Evolutionary conservation across 1,284 basidiomycete species (phyloP), one percentile per base, ranked within the genome.

Genomic region (Naganishia albida): DNA sequence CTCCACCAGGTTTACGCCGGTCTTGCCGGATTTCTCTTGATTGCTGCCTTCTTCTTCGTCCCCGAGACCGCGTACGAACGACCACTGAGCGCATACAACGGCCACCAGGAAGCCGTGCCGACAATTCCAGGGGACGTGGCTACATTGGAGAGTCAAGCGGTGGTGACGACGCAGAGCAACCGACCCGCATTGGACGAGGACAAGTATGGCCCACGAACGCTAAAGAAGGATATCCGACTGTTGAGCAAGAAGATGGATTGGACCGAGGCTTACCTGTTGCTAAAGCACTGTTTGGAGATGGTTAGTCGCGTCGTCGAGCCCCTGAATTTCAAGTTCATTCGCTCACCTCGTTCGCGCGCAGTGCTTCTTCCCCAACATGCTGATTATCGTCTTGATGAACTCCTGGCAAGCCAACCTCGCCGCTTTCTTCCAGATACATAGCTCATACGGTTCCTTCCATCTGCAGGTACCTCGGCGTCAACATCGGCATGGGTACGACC

Each of bases 321-420:
- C 20, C 42, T n/a, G n/a, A n/a, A n/a, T n/a, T 28, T 30, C 23
- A 3, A 42, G 6, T 16, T 26, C 25, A 56, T n/a, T 25, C 40
- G 25, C 54, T 44, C 8, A 30, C 7, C 15, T 30, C 23, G 8
- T 13, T 2, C 25, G 16, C 54, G 39, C 16, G 34, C 16, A 56
- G 54, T 44, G 54, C 40, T 56, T 56, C 42, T 56, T 56, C 54
- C 54, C 54, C 4, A 56, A 56, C 54, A 56, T 56, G 54, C n/a
- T 56, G 7, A 8, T 56, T 28, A 44, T 56, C 3, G 44, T 56
- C 23, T 56, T 56, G 25, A 56, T 56, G 54, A 56, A 56, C 54
- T 56, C 54, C 3, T 56, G 54, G 53, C n/a, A n/a, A n/a, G n/a
- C n/a, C n/a, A n/a, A n/a, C n/a, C n/a, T n/a, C n/a, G n/a, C n/a